Conservation (phyloP, 2,329 filamentous ascomycete species). For the Juglanconis juglandina region DNA sequence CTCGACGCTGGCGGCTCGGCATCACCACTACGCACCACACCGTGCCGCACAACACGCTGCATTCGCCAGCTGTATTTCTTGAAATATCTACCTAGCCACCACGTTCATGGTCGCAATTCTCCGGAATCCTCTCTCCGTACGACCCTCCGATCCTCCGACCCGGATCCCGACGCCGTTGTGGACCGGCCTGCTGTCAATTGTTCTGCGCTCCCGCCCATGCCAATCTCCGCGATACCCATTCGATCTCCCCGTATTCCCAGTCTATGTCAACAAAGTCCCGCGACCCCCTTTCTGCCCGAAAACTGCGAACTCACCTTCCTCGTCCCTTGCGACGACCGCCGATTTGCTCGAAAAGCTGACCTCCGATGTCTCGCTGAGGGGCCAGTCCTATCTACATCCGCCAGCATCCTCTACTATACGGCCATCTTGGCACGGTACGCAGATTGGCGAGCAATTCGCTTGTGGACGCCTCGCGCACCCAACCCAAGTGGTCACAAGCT, state of each 20-base stretch:
- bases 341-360: neutral
- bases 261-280: constrained; percentile 11
- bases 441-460: constrained; percentile 3
- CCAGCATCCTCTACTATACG: neutral
- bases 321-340: constrained; percentile 6
- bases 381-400: neutral
- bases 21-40: neutral
- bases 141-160: neutral
- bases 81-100: neutral
- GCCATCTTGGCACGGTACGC: constrained; percentile 1
- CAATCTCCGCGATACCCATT: constrained; percentile 15
- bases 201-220: neutral
- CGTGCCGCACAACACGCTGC: too few relatives aligned
- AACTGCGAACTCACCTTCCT: constrained; percentile 9
- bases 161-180: neutral
- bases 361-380: constrained; percentile 13
- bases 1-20: constrained; percentile 3
- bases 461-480: neutral
- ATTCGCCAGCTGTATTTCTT: neutral
- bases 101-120: neutral
- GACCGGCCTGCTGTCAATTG: constrained; percentile 1
- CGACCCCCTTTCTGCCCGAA: constrained; percentile 12
- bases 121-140: neutral
- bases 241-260: constrained; percentile 12
- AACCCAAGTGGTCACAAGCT: constrained; percentile 8